phyloP scores from a whole-genome alignment of 306 rosid species.

The Rosa rugosa region DNA sequence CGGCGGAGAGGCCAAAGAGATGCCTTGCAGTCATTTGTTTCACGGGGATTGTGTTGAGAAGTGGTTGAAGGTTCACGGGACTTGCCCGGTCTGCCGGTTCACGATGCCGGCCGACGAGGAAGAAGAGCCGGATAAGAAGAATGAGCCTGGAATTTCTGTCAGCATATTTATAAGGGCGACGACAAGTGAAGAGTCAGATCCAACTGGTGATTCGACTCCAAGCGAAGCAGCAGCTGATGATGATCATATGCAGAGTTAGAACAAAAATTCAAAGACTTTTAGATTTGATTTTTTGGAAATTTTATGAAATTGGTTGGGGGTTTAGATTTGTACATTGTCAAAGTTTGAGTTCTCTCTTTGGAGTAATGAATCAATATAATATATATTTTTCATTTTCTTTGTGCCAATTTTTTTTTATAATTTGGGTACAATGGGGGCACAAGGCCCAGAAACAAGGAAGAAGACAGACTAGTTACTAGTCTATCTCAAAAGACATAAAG shows the following conservation, averaged over 20 bases:
- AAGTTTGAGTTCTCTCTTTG: not conserved
- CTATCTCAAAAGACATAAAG: no score
- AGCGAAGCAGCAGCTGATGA: slow-evolving; percentile 18
- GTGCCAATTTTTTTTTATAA: no score
- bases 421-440: no score
- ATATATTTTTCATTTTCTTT: no score
- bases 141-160: slow-evolving; percentile 57
- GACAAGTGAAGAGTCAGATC: slow-evolving; percentile 32
- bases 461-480: no score
- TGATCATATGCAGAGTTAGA: slow-evolving; percentile 25
- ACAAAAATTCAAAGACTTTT: not conserved
- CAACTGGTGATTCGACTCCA: slow-evolving; percentile 17
- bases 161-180: slow-evolving; percentile 48
- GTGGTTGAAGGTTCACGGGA: slow-evolving; percentile 78
- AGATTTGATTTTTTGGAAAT: not conserved
- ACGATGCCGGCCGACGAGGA: slow-evolving; percentile 70
- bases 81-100: slow-evolving; percentile 80
- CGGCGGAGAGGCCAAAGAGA: slow-evolving; percentile 49
- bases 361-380: slow-evolving; percentile 2
- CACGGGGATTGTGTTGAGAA: slow-evolving; percentile 60
- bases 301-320: not conserved
- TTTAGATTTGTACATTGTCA: slow-evolving; percentile 32
- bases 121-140: slow-evolving; percentile 42
- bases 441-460: no score
- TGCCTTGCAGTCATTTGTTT: slow-evolving; percentile 83